These are phyloP conservation scores for Chenopodium album DNA, from an alignment of 148 eudicot species.

Conservation along the genomic window DNA sequence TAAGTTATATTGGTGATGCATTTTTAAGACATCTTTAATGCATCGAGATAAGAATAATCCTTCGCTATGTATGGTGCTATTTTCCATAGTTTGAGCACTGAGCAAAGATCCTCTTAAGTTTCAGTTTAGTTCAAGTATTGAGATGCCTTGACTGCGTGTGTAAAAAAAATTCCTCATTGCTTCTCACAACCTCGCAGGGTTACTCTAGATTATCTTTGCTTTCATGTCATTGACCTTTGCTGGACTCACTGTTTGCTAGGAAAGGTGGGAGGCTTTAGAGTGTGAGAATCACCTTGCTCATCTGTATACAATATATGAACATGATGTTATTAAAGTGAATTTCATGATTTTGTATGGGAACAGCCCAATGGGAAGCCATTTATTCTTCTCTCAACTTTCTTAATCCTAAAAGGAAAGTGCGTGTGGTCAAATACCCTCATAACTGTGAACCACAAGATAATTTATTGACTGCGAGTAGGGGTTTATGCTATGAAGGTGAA, in stretches of 20 bases:
- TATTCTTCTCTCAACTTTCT: neutral
- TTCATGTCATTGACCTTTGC: neutral
- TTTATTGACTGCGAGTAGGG: neutral
- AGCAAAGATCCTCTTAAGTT: neutral
- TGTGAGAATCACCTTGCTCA: constrained; percentile 1
- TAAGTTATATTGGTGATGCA: neutral
- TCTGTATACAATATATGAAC: neutral
- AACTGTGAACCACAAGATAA: neutral
- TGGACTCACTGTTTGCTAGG: neutral
- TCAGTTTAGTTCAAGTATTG: neutral
- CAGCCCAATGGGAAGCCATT: neutral
- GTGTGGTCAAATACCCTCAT: neutral
- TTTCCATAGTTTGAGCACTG: neutral
- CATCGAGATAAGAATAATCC: neutral
- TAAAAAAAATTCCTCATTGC: neutral
- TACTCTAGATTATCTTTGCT: neutral
- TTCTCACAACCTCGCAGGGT: neutral
- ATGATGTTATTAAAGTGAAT: neutral
- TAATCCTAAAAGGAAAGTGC: neutral
- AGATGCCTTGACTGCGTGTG: neutral
- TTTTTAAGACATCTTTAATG: neutral
- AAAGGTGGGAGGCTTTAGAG: neutral
- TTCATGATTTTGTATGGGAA: neutral
- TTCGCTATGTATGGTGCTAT: neutral
- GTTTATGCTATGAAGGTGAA: neutral